Evolutionary conservation across 371 early-diverging fungal genomes (phyloP), one percentile per base, ranked within the genome.

Genomic region (Dentiscutata heterogama): DNA sequence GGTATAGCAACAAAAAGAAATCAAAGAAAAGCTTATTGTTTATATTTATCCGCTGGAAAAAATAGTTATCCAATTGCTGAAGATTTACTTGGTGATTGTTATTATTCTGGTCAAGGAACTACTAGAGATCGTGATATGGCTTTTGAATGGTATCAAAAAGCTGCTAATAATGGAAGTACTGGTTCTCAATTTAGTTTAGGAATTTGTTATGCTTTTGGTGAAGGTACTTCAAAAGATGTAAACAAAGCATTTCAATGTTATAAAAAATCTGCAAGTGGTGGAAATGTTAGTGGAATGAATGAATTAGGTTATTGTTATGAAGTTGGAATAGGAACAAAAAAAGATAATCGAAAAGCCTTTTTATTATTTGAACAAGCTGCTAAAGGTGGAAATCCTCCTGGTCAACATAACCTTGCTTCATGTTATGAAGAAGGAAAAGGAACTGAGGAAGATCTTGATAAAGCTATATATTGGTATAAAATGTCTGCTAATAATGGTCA

Each of bases 371-470:
- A 73, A 8, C 73, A 73, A 73, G 73, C 73, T 4, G 50, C 73
- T 50, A 51, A 73, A 18, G 31, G 51, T 51, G 73, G 53, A 7
- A 51, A 73, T 54, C 31, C 25, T 13, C 51, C 42, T 18, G 73
- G 42, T 8, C 50, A 73, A 29, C 50, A 53, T 18, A 73, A 73
- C 8, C 29, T 73, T 11, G 98, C 96, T 1, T 95, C 92, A 73
- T 97, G 97, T 82, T 97, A 94, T 84, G 96, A 96, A 81, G 89
- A 93, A 83, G 96, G 96, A 16, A 90, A 90, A 68, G 96, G 95
- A 10, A 92, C 96, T 22, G 35, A 58, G 83, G 82, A 10, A 82
- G 89, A 88, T 35, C 83, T 86, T 42, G 63, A 83, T 0, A 68
- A 84, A 50, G 86, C 90, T 1, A 46, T 88, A 6, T 68, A 83